phyloP scores from a whole-genome alignment of 768 basidiomycete genomes.

The Tulasnella sp. region DNA sequence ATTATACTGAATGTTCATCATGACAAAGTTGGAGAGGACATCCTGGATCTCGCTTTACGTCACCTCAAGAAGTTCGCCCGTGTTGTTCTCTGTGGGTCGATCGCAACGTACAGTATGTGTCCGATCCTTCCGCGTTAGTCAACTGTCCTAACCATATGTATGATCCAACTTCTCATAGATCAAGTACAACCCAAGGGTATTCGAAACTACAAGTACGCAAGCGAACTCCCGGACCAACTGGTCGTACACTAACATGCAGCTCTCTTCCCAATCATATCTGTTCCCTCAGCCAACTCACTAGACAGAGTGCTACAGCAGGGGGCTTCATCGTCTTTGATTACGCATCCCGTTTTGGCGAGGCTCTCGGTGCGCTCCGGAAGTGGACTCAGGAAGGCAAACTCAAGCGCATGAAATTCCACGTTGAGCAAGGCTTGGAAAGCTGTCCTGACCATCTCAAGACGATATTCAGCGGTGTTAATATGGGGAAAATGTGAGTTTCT shows the following conservation, averaged over 20 bases:
- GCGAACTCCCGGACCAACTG: conserved; percentile 16
- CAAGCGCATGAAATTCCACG: conserved; percentile 61
- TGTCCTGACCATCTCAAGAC: conserved; percentile 59
- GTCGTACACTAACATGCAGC: conserved; percentile 35
- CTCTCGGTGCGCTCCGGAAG: conserved; percentile 43
- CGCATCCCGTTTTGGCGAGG: conserved; percentile 44
- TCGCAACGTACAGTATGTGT: conserved; percentile 67
- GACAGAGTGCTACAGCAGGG: conserved; percentile 65
- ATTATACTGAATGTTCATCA: background rate
- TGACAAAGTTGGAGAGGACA: conserved; percentile 44
- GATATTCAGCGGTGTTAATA: conserved; percentile 68
- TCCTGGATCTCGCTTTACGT: conserved; percentile 65
- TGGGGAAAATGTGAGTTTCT: conserved; percentile 52
- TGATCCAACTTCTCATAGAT: conserved; percentile 29
- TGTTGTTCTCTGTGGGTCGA: conserved; percentile 76
- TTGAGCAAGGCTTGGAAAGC: conserved; percentile 64
- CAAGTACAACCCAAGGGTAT: conserved; percentile 51
- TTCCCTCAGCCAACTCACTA: conserved; percentile 53
- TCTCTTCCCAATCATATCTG: conserved; percentile 43
- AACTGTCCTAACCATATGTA: background rate
- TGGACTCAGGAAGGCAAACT: conserved; percentile 59
- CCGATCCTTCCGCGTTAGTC: background rate
- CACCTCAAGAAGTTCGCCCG: conserved; percentile 69
- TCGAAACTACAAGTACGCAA: conserved; percentile 41
- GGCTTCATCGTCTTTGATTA: conserved; percentile 91